phyloP scores from a whole-genome alignment of 176 grass and related monocot genomes.

The Zoysia pacifica region DNA sequence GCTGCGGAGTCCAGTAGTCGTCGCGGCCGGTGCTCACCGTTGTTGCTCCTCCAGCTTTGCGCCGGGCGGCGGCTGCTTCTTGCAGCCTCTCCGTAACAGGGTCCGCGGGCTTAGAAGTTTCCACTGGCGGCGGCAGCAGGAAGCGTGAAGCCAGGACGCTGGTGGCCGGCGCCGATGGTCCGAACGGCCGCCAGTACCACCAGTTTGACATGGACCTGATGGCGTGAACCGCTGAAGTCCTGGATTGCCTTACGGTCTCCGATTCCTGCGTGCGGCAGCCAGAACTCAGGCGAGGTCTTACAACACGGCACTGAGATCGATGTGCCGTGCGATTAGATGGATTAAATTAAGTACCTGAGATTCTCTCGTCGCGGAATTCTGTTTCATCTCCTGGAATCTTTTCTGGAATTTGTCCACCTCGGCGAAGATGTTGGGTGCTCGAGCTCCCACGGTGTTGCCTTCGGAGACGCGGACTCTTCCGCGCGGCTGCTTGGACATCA shows the following conservation, averaged over 20 bases:
- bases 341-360: constrained; percentile 59
- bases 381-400: constrained; percentile 62
- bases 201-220: constrained; percentile 82
- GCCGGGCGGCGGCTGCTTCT: constrained; percentile 59
- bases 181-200: constrained; percentile 80
- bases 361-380: constrained; percentile 57
- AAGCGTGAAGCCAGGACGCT: constrained; percentile 39
- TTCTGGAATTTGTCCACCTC: constrained; percentile 76
- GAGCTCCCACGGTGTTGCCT: constrained; percentile 57
- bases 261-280: constrained; percentile 49
- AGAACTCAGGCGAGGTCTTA: not conserved
- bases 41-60: constrained; percentile 41
- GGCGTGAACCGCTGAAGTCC: constrained; percentile 61
- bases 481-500: constrained; percentile 91
- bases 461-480: constrained; percentile 76
- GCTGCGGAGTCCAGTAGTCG: constrained; percentile 76
- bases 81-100: constrained; percentile 54
- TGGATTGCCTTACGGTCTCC: constrained; percentile 47
- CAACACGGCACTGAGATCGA: no score
- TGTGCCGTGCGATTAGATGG: not conserved
- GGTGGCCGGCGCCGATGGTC: constrained; percentile 34
- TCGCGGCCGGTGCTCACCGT: constrained; percentile 28
- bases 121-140: constrained; percentile 20
- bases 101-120: constrained; percentile 6
- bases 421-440: constrained; percentile 68